Evolutionary conservation across 2,329 filamentous ascomycete species (phyloP).

Genomic region (Paracoccidioides lutzii): DNA sequence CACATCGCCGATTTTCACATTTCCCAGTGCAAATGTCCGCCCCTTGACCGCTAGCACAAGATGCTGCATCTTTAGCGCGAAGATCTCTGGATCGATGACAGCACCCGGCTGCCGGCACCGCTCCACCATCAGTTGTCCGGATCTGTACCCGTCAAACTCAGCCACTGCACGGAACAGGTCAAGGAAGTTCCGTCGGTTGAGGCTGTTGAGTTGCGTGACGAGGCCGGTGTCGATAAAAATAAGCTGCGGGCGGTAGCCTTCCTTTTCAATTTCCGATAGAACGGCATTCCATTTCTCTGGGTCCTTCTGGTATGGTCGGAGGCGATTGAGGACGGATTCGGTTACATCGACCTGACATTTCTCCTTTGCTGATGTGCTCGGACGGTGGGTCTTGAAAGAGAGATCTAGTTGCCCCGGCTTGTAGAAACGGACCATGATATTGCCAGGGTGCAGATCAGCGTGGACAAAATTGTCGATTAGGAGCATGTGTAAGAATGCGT

Average conservation of each 20-base stretch:
- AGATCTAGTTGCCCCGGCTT: slow-evolving; percentile 62
- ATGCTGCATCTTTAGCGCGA: slow-evolving; percentile 94
- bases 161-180: slow-evolving; percentile 92
- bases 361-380: slow-evolving; percentile 20
- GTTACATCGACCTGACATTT: slow-evolving; percentile 48
- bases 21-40: slow-evolving; percentile 78
- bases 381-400: slow-evolving; percentile 35
- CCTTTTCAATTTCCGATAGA: slow-evolving; percentile 62
- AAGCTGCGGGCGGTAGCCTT: slow-evolving; percentile 84
- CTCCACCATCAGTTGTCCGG: slow-evolving; percentile 90
- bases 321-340: slow-evolving; percentile 67
- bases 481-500: slow-evolving; percentile 93
- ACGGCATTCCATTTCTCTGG: slow-evolving; percentile 59
- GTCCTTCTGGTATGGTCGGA: slow-evolving; percentile 61
- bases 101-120: slow-evolving; percentile 84
- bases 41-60: slow-evolving; percentile 84
- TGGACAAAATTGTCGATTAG: slow-evolving; percentile 97
- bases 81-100: slow-evolving; percentile 79
- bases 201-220: slow-evolving; percentile 80
- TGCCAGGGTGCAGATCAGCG: slow-evolving; percentile 89
- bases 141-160: slow-evolving; percentile 93
- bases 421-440: slow-evolving; percentile 99
- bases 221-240: slow-evolving; percentile 96
- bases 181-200: slow-evolving; percentile 80
- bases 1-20: slow-evolving; percentile 92